phyloP scores from a whole-genome alignment of 176 grass and related monocot species.

The Poa annua region DNA sequence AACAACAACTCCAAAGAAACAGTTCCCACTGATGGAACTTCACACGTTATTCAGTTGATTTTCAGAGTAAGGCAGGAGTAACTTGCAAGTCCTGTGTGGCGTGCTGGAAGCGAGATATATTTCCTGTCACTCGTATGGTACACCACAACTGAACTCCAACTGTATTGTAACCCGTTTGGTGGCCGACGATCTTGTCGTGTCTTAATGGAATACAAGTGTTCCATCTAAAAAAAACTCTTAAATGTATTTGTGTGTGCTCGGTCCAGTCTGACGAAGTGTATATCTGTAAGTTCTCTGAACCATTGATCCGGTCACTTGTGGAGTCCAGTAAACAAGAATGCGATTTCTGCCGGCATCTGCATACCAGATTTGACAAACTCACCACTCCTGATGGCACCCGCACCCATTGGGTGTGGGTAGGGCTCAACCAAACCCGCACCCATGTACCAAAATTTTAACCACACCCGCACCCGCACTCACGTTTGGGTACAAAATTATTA shows the following conservation, averaged over 20 bases:
- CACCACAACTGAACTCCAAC: not conserved
- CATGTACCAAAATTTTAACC: too few relatives aligned
- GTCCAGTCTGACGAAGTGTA: not conserved
- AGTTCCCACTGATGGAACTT: not conserved
- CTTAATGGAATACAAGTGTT: too few relatives aligned
- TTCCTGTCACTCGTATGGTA: not conserved
- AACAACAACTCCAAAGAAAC: not conserved
- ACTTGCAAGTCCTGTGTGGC: not conserved
- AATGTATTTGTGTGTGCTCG: not conserved
- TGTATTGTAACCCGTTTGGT: too few relatives aligned
- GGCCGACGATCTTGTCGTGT: too few relatives aligned
- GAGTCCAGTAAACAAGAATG: not conserved
- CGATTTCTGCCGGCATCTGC: not conserved
- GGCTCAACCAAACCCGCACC: too few relatives aligned
- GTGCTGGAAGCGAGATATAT: not conserved
- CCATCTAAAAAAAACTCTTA: too few relatives aligned
- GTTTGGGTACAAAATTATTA: too few relatives aligned
- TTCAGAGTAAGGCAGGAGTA: not conserved
- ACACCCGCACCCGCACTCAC: too few relatives aligned
- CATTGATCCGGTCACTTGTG: conserved; percentile 7
- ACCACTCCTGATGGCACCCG: too few relatives aligned
- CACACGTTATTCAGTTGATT: not conserved
- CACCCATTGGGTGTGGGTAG: too few relatives aligned
- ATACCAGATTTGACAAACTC: conserved; percentile 28
- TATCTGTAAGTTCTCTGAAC: not conserved